These are phyloP conservation scores for Neopestalotiopsis sp. DNA, from an alignment of 2,329 filamentous ascomycete species.

Conservation along the genomic window DNA sequence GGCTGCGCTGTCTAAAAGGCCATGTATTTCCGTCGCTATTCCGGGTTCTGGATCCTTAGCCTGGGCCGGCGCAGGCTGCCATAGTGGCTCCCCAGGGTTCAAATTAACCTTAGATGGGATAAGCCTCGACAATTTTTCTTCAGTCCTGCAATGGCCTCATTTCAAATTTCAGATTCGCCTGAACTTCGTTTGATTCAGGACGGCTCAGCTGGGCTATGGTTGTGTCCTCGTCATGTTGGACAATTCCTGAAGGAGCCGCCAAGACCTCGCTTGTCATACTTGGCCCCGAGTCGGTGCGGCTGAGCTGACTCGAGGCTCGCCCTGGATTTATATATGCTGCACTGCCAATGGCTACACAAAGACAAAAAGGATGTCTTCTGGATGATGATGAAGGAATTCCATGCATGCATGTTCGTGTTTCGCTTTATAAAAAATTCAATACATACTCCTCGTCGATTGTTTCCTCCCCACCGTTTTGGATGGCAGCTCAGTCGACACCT, in stretches of 20 bases:
- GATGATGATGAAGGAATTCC: no score
- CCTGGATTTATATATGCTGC: neutral
- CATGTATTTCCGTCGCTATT: no score
- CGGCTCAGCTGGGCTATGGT: neutral
- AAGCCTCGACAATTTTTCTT: neutral
- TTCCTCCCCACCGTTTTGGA: neutral
- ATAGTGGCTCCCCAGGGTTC: neutral
- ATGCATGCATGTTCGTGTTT: no score
- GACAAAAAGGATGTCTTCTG: neutral
- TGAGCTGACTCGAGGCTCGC: neutral
- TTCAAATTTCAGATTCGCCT: neutral
- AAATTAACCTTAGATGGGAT: neutral
- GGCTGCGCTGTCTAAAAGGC: no score
- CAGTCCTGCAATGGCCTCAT: neutral
- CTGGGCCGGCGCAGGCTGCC: neutral
- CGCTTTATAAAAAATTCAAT: neutral
- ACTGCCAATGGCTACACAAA: neutral
- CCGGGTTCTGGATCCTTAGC: neutral
- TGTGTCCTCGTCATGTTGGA: neutral
- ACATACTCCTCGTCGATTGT: constrained; percentile 7
- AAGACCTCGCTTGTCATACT: neutral
- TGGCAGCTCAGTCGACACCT: constrained; percentile 2
- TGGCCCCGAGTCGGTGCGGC: no score
- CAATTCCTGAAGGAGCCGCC: neutral
- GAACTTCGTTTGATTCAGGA: neutral